Evolutionary conservation across 2,329 filamentous ascomycete genomes (phyloP).

Genomic region (Beauveria pseudobassiana): DNA sequence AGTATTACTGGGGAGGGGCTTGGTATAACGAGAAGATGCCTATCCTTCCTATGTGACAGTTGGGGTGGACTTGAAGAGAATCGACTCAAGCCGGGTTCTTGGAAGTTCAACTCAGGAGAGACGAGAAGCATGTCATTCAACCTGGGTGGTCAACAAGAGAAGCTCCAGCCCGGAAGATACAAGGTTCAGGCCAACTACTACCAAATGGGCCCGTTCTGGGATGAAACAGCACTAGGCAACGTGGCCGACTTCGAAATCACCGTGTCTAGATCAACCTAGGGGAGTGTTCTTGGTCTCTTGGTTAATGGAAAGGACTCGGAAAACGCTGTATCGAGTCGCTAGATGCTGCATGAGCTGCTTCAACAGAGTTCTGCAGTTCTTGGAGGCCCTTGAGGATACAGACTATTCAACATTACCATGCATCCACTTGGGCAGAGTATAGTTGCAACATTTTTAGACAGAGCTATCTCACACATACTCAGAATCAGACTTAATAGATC

Average conservation of each 20-base stretch:
- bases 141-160: not conserved
- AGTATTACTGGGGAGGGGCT: not conserved
- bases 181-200: not conserved
- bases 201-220: not conserved
- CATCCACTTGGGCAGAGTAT: too few relatives aligned
- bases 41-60: not conserved
- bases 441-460: too few relatives aligned
- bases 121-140: not conserved
- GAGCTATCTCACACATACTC: too few relatives aligned
- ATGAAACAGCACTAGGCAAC: not conserved
- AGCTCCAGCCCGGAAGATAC: not conserved
- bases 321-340: not conserved
- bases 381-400: not conserved
- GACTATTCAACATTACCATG: too few relatives aligned
- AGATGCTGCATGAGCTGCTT: not conserved
- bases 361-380: not conserved
- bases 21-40: not conserved
- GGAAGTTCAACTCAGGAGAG: not conserved
- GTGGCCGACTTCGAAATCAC: not conserved
- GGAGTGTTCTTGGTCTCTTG: not conserved
- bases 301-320: not conserved
- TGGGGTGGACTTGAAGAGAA: not conserved
- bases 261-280: not conserved
- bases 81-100: not conserved
- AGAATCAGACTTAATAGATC: too few relatives aligned